phyloP scores from a whole-genome alignment of 2,329 filamentous ascomycete genomes.

The Cladophialophora exuberans region DNA sequence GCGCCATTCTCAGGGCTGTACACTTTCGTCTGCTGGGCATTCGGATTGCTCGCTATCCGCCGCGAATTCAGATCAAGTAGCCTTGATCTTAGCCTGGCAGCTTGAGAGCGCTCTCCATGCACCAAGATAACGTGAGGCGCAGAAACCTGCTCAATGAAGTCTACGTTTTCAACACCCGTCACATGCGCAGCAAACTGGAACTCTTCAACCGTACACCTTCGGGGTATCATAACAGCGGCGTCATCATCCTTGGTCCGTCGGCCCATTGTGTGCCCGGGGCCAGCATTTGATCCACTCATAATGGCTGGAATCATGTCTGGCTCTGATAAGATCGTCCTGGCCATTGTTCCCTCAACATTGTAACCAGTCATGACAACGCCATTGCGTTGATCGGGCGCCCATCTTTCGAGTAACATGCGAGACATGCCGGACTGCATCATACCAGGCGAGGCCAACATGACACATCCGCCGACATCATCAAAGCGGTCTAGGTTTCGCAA shows the following conservation, averaged over 20 bases:
- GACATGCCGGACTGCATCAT: conserved; percentile 98
- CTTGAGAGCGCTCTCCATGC: conserved; percentile 95
- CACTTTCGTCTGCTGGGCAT: conserved; percentile 82
- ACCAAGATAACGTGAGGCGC: conserved; percentile 96
- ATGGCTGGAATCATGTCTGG: conserved; percentile 93
- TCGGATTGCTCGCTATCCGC: conserved; percentile 51
- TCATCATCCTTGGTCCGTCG: conserved; percentile 67
- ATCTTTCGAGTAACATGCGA: conserved; percentile 86
- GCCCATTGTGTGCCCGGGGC: conserved; percentile 57
- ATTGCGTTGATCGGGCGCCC: conserved; percentile 95
- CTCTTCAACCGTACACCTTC: conserved; percentile 90
- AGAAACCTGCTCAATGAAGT: conserved; percentile 92
- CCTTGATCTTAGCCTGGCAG: conserved; percentile 96
- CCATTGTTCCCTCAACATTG: conserved; percentile 98
- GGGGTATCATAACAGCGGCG: conserved; percentile 85
- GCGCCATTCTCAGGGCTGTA: conserved; percentile 95
- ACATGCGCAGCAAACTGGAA: conserved; percentile 97
- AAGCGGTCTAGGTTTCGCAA: conserved; percentile 93
- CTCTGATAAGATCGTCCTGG: conserved; percentile 90
- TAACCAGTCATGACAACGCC: conserved; percentile 99
- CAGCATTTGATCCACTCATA: conserved; percentile 72
- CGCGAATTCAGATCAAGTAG: conserved; percentile 82
- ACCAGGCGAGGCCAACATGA: conserved; percentile 96
- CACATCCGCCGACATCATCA: conserved; percentile 91
- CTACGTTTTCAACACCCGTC: conserved; percentile 90